Evolutionary conservation across 2,329 filamentous ascomycete genomes (phyloP), one percentile per base, ranked within the genome.

Genomic region (Tolypocladium ovalisporum): DNA sequence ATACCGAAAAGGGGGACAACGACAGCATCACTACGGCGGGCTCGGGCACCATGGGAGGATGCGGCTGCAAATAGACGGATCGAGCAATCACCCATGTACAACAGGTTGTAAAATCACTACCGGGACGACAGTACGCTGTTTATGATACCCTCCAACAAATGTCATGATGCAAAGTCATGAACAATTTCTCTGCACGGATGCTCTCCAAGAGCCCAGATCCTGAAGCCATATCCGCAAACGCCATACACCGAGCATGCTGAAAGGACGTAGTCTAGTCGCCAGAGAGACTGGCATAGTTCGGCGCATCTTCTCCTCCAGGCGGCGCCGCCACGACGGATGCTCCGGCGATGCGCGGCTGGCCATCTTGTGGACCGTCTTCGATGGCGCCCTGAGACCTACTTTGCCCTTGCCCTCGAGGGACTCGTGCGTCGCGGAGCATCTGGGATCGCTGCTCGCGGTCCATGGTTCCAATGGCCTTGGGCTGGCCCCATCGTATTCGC

Each of bases 1-100:
- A 96, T 62, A 99, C 88, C 35, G 93, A 99, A 72, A 81, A 90
- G 62, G 91, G 94, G 56, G 89, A 97, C 73, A 99, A 99, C 68
- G 91, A 97, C 65, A 89, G 87, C 37, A 84, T 97, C 66, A 95
- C 92, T 73, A 77, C 84, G 55, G 79, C 80, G 2, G 77, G 74
- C 59, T 70, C 60, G 1, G 68, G 67, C 42, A 58, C 58, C n/a
- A 53, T 60, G n/a, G 62, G 66, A 9, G 67, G 69, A n/a, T 72
- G 73, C 34, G 65, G 68, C 56, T 67, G 68, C 56, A 65, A 63
- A 57, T 70, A 58, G 65, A 13, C 57, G 54, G 15, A n/a, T 32
- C 5, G 27, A 32, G 32, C 8, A 12, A 1, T 10, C 29, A 52
- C 22, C 17, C 44, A 55, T 55, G 55, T 58, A 67, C 60, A 66